phyloP scores from a whole-genome alignment of 2,329 filamentous ascomycete genomes.

The Helminthosporium solani region DNA sequence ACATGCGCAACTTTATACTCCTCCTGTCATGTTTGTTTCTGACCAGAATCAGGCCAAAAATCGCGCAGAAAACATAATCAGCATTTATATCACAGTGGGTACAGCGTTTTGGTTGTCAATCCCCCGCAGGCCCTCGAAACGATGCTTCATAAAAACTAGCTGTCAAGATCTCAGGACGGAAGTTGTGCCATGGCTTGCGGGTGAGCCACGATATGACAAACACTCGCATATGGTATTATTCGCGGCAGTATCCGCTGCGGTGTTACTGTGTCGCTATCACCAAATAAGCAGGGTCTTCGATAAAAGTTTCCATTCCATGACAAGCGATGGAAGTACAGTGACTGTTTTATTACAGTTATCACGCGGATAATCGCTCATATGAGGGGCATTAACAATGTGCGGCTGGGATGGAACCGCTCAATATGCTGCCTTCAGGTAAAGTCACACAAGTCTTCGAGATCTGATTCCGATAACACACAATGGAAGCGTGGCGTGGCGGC shows the following conservation, averaged over 20 bases:
- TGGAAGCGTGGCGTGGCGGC: neutral
- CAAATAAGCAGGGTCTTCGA: neutral
- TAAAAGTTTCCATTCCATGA: neutral
- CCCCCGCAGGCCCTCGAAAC: no score
- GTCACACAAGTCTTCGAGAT: neutral
- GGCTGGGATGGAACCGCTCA: no score
- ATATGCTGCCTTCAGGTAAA: no score
- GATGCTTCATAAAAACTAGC: constrained; percentile 9
- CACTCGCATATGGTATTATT: constrained; percentile 3
- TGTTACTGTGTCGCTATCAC: neutral
- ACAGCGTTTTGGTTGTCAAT: no score
- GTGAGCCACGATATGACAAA: neutral
- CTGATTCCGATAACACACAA: neutral
- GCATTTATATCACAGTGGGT: constrained; percentile 4
- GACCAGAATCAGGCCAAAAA: neutral
- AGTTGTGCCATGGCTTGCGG: constrained; percentile 6
- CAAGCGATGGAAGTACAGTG: no score
- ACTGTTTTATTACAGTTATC: no score
- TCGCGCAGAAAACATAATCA: constrained; percentile 1
- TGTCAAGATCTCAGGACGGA: constrained; percentile 18
- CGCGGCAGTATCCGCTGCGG: constrained; percentile 8
- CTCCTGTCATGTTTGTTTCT: neutral
- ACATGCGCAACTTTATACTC: neutral
- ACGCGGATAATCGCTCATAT: no score
- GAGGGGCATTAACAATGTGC: no score